These are phyloP conservation scores for Oryza rufipogon DNA, from an alignment of 176 grass and related monocot genomes.

Conservation along the genomic window DNA sequence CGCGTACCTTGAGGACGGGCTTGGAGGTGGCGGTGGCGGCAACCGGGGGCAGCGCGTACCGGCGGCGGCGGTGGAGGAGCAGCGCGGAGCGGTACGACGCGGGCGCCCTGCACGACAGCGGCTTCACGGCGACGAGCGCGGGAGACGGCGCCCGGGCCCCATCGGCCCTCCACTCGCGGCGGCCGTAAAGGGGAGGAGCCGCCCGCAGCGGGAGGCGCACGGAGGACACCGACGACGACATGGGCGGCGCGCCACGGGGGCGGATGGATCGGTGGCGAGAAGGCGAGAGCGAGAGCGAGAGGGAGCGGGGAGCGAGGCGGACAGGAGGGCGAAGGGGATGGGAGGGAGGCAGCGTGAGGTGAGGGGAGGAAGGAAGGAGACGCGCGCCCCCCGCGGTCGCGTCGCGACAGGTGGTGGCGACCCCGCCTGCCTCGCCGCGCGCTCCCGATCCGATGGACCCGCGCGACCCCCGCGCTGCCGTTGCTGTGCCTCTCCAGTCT, in stretches of 20 bases:
- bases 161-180: not conserved
- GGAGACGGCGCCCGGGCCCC: conserved; percentile 3
- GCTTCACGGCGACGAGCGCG: conserved; percentile 26
- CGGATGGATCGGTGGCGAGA: not conserved
- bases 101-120: conserved; percentile 22
- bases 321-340: not conserved
- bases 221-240: conserved; percentile 36
- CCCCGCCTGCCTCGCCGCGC: not conserved
- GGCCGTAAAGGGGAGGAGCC: not conserved
- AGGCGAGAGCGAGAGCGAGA: not conserved
- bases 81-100: conserved; percentile 35
- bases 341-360: not conserved
- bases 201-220: conserved; percentile 47
- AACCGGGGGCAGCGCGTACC: conserved; percentile 26
- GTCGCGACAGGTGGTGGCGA: not conserved
- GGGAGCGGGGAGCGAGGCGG: conserved; percentile 26
- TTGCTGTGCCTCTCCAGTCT: conserved; percentile 34
- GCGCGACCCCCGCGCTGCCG: conserved; percentile 35
- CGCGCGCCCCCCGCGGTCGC: not conserved
- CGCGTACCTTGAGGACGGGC: conserved; percentile 40
- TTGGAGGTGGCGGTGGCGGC: conserved; percentile 41
- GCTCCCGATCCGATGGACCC: conserved; percentile 54
- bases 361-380: conserved; percentile 8
- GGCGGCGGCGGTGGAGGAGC: conserved; percentile 37
- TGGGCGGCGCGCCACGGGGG: not conserved